Conservation (phyloP, 768 basidiomycete species). For the Tephrocybe sp. region DNA sequence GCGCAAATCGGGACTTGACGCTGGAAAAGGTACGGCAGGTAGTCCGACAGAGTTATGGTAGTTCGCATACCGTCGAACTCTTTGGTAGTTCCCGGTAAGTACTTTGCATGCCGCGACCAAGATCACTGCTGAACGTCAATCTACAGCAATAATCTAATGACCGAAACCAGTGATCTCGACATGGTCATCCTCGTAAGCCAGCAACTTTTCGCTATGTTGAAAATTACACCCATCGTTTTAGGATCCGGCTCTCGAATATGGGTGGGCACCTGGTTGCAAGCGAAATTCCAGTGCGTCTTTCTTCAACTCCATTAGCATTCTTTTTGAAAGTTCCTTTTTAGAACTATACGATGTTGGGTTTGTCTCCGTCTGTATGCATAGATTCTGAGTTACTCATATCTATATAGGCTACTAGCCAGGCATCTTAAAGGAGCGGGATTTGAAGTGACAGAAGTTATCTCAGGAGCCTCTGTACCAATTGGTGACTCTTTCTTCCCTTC, state of each 20-base stretch:
- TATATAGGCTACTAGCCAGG: slow-evolving; percentile 28
- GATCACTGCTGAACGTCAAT: neutral
- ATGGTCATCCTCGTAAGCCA: slow-evolving; percentile 47
- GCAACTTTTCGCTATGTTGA: neutral
- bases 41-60: slow-evolving; percentile 31
- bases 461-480: slow-evolving; percentile 43
- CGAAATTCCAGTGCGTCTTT: slow-evolving; percentile 7
- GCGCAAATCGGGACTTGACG: too few species aligned
- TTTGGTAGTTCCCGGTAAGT: slow-evolving; percentile 49
- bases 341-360: slow-evolving; percentile 28
- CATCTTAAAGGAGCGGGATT: slow-evolving; percentile 35
- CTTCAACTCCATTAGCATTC: neutral
- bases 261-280: slow-evolving; percentile 11
- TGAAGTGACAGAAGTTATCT: slow-evolving; percentile 25
- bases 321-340: slow-evolving; percentile 6
- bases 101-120: neutral
- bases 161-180: slow-evolving; percentile 47
- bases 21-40: slow-evolving; percentile 19
- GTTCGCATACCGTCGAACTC: slow-evolving; percentile 30
- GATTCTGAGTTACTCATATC: neutral
- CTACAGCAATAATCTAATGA: slow-evolving; percentile 42
- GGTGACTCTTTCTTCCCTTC: slow-evolving; percentile 22
- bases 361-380: neutral
- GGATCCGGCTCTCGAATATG: slow-evolving; percentile 24
- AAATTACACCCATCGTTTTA: slow-evolving; percentile 7